These are phyloP conservation scores for Xylaria flabelliformis DNA, from an alignment of 495 filamentous ascomycete genomes.

Conservation along the genomic window DNA sequence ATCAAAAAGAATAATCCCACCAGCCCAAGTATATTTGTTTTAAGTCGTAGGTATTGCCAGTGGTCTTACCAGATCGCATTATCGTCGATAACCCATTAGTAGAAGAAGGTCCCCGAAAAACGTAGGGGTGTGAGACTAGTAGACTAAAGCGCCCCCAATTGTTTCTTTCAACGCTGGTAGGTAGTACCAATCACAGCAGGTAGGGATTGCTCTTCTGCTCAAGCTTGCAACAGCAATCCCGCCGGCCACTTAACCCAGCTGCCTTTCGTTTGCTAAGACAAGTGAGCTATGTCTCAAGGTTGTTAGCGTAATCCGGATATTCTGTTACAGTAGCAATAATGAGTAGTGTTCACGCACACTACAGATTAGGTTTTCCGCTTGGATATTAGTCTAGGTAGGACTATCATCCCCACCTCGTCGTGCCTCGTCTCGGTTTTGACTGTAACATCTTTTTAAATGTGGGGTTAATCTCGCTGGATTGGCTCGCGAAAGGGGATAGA, in stretches of 20 bases:
- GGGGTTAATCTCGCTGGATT: constrained; percentile 20
- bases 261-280: constrained; percentile 1
- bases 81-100: background rate
- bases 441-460: constrained; percentile 10
- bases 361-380: background rate
- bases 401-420: background rate
- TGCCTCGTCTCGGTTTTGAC: background rate
- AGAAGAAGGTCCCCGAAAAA: background rate
- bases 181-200: background rate
- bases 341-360: background rate
- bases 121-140: background rate
- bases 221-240: background rate
- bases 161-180: background rate
- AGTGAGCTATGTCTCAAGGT: constrained; percentile 5
- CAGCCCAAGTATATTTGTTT: background rate
- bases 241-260: too few relatives aligned
- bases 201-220: background rate
- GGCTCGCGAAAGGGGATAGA: constrained; percentile 7
- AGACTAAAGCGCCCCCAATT: background rate
- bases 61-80: background rate
- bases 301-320: constrained; percentile 6
- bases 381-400: constrained; percentile 3
- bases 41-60: background rate
- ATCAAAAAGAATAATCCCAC: background rate
- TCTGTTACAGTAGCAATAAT: constrained; percentile 12